These are phyloP conservation scores for Vigna mungo DNA, from an alignment of 306 rosid species.

Conservation along the genomic window DNA sequence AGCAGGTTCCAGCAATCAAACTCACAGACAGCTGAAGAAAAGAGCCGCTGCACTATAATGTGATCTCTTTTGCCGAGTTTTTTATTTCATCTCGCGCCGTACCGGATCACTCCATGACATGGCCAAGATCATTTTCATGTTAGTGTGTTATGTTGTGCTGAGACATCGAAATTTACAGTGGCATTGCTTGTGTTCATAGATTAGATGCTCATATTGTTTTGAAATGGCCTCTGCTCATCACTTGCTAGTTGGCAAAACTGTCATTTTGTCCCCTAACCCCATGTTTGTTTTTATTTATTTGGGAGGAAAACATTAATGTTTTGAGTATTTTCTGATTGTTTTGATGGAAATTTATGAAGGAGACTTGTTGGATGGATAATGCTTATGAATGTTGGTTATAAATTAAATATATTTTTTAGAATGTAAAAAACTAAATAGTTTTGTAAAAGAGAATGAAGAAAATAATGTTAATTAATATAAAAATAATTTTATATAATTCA, in stretches of 20 bases:
- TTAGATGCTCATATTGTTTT: constrained; percentile 14
- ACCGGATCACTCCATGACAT: constrained; percentile 47
- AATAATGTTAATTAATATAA: too few relatives aligned
- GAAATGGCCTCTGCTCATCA: neutral
- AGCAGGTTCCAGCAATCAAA: constrained; percentile 73
- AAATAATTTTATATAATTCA: too few relatives aligned
- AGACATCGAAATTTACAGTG: constrained; percentile 14
- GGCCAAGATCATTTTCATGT: constrained; percentile 38
- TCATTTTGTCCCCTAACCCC: constrained; percentile 5
- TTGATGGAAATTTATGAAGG: too few relatives aligned
- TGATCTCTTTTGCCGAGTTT: constrained; percentile 56
- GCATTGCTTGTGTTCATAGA: constrained; percentile 25
- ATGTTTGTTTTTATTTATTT: too few relatives aligned
- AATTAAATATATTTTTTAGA: too few relatives aligned
- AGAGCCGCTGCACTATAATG: constrained; percentile 91
- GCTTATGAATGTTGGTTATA: too few relatives aligned
- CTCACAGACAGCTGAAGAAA: constrained; percentile 87
- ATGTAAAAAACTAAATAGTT: too few relatives aligned
- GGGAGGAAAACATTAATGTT: too few relatives aligned
- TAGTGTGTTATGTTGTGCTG: constrained; percentile 42
- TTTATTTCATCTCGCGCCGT: constrained; percentile 44
- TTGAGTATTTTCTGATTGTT: too few relatives aligned
- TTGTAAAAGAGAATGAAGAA: too few relatives aligned
- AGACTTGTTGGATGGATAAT: too few relatives aligned
- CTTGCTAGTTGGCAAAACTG: neutral